Evolutionary conservation across 148 eudicot genomes (phyloP), one percentile per base, ranked within the genome.

Genomic region (Linanthus parryae): DNA sequence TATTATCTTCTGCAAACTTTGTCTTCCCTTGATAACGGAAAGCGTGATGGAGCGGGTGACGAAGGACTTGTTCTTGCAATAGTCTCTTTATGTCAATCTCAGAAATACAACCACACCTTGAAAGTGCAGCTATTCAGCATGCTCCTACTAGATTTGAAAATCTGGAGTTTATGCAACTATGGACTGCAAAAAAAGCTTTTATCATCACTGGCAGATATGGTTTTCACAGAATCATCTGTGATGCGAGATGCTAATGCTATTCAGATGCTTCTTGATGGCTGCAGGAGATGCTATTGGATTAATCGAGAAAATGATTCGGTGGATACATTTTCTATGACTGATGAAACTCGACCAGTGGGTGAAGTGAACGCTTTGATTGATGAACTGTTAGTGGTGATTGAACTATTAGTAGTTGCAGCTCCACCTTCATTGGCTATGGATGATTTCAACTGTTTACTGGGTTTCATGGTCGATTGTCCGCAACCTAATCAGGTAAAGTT

Each of bases 241-340:
- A 79, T 94, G 99, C 77, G 99, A 37, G 99, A 94, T 66, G 99
- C 96, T 43, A 94, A 84, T 75, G 96, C 94, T 58, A 88, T 94
- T 66, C 99, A 94, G 74, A 80, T 77, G 80, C 96, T 94, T 63
- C 91, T 94, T 51, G 99, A 94, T 84, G 96, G 96, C 58, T 94
- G 96, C 64, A 80, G 99, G 73, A 68, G 82, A 69, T 94, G 99
- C 65, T 88, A 94, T 73, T 94, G 99, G 99, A 78, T 74, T 21
- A 64, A 76, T 26, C 78, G 74, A 59, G 96, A 94, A 66, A 76
- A 60, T 65, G 99, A 84, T 64, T 94, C 96, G 5, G 77, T 80
- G 45, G 77, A 82, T 64, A 80, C 96, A 19, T 94, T 82, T 66
- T 80, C 94, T 36, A 39, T 73, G 23, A 70, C 62, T 56, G 80